Conservation (phyloP, 176 grass and related monocot genomes). For the Eragrostis nindensis region DNA sequence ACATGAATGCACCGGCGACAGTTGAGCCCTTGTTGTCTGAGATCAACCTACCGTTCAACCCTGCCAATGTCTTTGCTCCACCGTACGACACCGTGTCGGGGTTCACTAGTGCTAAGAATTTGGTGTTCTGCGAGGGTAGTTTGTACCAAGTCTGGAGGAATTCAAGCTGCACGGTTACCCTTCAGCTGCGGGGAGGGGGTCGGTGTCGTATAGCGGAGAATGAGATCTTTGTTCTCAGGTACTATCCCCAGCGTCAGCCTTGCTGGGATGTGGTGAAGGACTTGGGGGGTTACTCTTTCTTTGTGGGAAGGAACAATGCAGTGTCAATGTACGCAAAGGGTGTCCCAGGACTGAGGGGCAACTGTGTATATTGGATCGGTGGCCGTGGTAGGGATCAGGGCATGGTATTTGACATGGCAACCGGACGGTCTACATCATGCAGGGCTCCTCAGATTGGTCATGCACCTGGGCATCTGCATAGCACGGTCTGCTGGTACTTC, state of each 20-base stretch:
- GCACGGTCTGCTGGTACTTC: conserved; percentile 56
- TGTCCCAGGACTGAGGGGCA: conserved; percentile 40
- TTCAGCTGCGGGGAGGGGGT: conserved; percentile 49
- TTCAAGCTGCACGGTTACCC: conserved; percentile 50
- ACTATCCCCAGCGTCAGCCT: conserved; percentile 41
- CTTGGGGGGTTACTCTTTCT: conserved; percentile 38
- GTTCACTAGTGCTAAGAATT: conserved; percentile 45
- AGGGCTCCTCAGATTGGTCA: not conserved
- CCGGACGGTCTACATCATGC: conserved; percentile 43
- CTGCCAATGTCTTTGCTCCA: conserved; percentile 45
- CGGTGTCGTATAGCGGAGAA: conserved; percentile 42
- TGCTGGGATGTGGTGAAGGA: conserved; percentile 48
- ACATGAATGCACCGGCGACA: conserved; percentile 30
- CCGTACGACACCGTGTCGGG: conserved; percentile 41
- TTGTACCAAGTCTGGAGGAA: conserved; percentile 60
- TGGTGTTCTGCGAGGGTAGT: conserved; percentile 45
- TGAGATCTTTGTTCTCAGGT: conserved; percentile 48
- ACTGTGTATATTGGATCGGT: conserved; percentile 56
- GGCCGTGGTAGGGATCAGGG: conserved; percentile 57
- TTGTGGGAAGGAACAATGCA: conserved; percentile 53
- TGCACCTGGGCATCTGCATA: conserved; percentile 14
- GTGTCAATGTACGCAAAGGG: conserved; percentile 43
- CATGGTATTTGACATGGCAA: conserved; percentile 60
- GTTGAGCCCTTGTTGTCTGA: conserved; percentile 30
- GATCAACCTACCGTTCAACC: conserved; percentile 39